Base-by-base conservation (phyloP, 129 eudicot genomes). In the Lactuca saligna region DNA sequence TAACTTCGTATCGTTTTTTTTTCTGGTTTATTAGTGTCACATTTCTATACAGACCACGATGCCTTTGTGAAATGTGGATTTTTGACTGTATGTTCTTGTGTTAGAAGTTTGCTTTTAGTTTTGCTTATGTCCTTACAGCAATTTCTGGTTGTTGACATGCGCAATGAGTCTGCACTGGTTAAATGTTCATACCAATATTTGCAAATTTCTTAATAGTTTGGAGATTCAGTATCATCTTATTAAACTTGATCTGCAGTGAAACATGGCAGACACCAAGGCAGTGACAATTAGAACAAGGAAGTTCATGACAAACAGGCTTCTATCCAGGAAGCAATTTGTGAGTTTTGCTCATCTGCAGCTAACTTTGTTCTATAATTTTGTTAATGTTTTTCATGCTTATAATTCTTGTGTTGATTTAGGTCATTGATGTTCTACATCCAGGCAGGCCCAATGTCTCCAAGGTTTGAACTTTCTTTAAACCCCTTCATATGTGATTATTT, bases 271-370 rank as follows among this genome's bases (percentile, higher is more conserved):
- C 71, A 85, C 70, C 54, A 78, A 88, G 75, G 85, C 89, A 4
- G 91, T 85, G 33, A 88, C 95, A 0, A 78, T 88, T 42, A 76
- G 83, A 0, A 88, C 95, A 0, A 71, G 95, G 63, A 88, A 88
- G 80, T 88, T 88, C 85, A 88, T 88, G 95, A 88, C 95, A 15
- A 88, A 88, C 54, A 66, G 95, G 51, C 88, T 85, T n/a, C 82
- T 88, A 4, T 75, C 91, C 13, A 78, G 91, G 75, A 88, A 88
- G 48, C 95, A 88, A 64, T 88, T 88, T 55, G 91, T 88, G 62
- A 35, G 95, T 61, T 42, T 50, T 66, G 48, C 10, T 0, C 17
- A 8, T 14, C 37, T 61, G n/a, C 34, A 7, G 41, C 6, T 7
- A 59, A n/a, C 11, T 55, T 59, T 38, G 5, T 14, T 53, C 9